Base-by-base conservation (phyloP, 2,329 filamentous ascomycete species). In the Taxawa tesnikishii region DNA sequence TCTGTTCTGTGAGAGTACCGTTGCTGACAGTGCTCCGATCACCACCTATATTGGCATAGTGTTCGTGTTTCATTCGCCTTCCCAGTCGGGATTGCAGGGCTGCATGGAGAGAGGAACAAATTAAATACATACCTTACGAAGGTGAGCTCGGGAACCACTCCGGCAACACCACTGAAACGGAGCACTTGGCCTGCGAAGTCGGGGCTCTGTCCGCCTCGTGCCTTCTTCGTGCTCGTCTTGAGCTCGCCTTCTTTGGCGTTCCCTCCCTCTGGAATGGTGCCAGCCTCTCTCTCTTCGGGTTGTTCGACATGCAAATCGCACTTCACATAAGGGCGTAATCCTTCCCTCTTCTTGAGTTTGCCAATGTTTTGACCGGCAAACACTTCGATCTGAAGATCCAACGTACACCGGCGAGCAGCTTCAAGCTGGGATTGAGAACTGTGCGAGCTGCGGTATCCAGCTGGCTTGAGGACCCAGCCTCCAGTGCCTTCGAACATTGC, bases 391-490 rank as follows among this genome's bases (percentile, higher is more conserved):
- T 60, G 67, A 6, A 94, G 62, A 43, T 80, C 69, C 17, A 93
- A 56, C 6, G 37, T 41, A n/a, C 38, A 43, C 13, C 43, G 34
- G 17, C 40, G 33, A 5, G 43, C 42, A 33, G 27, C 39, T 29
- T 16, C 6, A 10, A 26, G 32, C 21, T 21, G 32, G 37, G 28
- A 38, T 28, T 21, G 38, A 24, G 32, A 31, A 34, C 14, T 37
- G 29, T 39, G 33, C 10, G 38, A 46, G 39, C 54, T 58, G 29
- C 75, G 77, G 53, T 85, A 90, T 11, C 79, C 79, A 18, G 67
- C 53, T 1, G 87, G 85, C 56, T 94, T 94, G 39, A 90, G 65
- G 3, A 87, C 74, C 82, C 83, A 94, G 25, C 88, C 87, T 26
- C 72, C 63, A 31, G 82, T 79, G 7, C 75, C 81, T 2, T 75